Base-by-base conservation (phyloP, 176 grass and related monocot genomes). In the Avena sativa region DNA sequence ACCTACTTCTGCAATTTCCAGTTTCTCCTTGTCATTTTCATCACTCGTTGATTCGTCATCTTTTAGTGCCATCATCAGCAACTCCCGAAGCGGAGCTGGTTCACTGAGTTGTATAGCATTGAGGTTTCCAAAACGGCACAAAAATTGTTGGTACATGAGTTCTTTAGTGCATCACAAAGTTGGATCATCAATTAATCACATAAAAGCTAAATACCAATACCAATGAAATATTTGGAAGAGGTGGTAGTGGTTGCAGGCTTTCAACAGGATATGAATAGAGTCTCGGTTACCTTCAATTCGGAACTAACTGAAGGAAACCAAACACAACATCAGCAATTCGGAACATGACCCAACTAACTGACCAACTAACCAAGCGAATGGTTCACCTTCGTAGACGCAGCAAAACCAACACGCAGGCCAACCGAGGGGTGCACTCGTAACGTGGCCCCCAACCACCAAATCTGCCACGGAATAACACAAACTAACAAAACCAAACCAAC, bases 81-180 rank as follows among this genome's bases (percentile, higher is more conserved):
- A 90, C 30, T 95, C 96, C 43, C 8, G 83, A 84, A 98, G 81
- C 19, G 88, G 96, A 66, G 96, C 93, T 74, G 96, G 84, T 85
- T 98, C 93, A 48, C 96, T 98, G 50, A 95, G 89, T 49, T 98
- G 93, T 34, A 95, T 95, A 58, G 93, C 92, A 80, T 95, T 94
- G 77, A 98, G 95, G 88, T 95, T 94, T 48, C 91, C 90, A 91
- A 98, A 98, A 56, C 93, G 92, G 49, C 90, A 81, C 57, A 95
- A 58, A 56, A 84, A 90, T 94, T 95, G 92, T 80, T 94, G 96
- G 92, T 92, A 95, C 96, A 98, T 98, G 59, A 95, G 91, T 89
- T 95, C 93, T 86, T 98, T 98, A 80, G 93, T 92, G 91, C 83
- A 90, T 51, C 12, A 60, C 13, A 84, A 47, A 48, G 86, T 59